These are phyloP conservation scores for Arthrocladium fulminans DNA, from an alignment of 2,329 filamentous ascomycete species.

Conservation along the genomic window DNA sequence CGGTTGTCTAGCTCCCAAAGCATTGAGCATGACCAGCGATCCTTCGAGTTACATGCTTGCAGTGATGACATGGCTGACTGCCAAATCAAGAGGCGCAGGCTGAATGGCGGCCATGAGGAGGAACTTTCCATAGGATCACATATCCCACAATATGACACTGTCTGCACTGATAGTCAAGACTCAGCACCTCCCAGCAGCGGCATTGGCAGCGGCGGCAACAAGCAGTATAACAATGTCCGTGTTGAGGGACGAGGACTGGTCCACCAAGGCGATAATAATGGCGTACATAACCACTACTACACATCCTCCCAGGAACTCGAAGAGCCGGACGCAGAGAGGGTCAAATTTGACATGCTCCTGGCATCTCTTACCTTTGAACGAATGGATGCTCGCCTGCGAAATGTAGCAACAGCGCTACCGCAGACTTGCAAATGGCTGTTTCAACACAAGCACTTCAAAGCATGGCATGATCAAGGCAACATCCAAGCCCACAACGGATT, in stretches of 20 bases:
- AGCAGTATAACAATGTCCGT: too few relatives aligned
- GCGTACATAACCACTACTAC: not conserved
- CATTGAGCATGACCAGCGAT: not conserved
- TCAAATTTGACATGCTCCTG: not conserved
- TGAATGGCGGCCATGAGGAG: not conserved
- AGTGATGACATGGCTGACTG: not conserved
- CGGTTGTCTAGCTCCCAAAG: not conserved
- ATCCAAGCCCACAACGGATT: slow-evolving; percentile 22
- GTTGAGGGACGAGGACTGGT: too few relatives aligned
- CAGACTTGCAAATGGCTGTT: slow-evolving; percentile 38
- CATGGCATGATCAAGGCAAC: slow-evolving; percentile 30
- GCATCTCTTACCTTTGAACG: not conserved
- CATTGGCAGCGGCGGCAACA: too few relatives aligned
- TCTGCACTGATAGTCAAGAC: not conserved
- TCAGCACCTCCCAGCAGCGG: not conserved
- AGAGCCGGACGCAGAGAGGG: not conserved
- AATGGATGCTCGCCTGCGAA: slow-evolving; percentile 1
- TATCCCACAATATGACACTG: not conserved
- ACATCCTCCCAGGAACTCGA: not conserved
- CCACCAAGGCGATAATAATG: not conserved
- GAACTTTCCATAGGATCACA: not conserved
- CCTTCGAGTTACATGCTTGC: not conserved
- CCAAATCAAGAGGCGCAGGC: not conserved
- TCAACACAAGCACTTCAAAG: slow-evolving; percentile 26
- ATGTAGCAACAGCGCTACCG: not conserved